Conservation (phyloP, 2,329 filamentous ascomycete species). For the Pseudovirgaria hyperparasitica region DNA sequence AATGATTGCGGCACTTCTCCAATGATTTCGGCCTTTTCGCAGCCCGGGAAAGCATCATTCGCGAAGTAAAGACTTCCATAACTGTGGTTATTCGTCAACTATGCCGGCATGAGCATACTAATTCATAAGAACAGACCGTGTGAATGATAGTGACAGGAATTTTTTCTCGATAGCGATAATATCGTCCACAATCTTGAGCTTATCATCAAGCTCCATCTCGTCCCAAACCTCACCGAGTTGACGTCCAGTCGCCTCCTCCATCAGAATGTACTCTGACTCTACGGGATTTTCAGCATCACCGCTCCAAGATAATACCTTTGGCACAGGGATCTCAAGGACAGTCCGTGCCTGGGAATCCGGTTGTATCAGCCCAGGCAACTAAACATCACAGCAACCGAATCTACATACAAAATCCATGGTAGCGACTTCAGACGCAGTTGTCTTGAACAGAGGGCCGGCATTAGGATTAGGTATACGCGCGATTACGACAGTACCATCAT, state of each 20-base stretch:
- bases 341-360: slow-evolving; percentile 5
- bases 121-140: slow-evolving; percentile 12
- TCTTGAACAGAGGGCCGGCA: slow-evolving; percentile 6
- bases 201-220: slow-evolving; percentile 12
- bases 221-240: slow-evolving; percentile 18
- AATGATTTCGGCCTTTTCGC: slow-evolving; percentile 14
- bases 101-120: neutral
- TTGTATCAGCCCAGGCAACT: slow-evolving; percentile 1
- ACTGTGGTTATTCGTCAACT: slow-evolving; percentile 11
- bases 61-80: slow-evolving; percentile 28
- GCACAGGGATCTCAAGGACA: slow-evolving; percentile 13
- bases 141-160: slow-evolving; percentile 22
- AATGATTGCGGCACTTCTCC: slow-evolving; percentile 13
- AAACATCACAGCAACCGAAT: slow-evolving; percentile 1
- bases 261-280: slow-evolving; percentile 15
- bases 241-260: slow-evolving; percentile 19
- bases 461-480: slow-evolving; percentile 10
- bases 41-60: slow-evolving; percentile 17
- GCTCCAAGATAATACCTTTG: slow-evolving; percentile 12
- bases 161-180: slow-evolving; percentile 25
- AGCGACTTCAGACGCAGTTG: slow-evolving; percentile 11
- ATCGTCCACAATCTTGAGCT: slow-evolving; percentile 19
- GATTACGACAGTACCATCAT: slow-evolving; percentile 10
- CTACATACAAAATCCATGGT: slow-evolving; percentile 12
- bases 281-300: slow-evolving; percentile 9